Evolutionary conservation across 2,329 filamentous ascomycete genomes (phyloP).

Genomic region (Nothophoma quercina): DNA sequence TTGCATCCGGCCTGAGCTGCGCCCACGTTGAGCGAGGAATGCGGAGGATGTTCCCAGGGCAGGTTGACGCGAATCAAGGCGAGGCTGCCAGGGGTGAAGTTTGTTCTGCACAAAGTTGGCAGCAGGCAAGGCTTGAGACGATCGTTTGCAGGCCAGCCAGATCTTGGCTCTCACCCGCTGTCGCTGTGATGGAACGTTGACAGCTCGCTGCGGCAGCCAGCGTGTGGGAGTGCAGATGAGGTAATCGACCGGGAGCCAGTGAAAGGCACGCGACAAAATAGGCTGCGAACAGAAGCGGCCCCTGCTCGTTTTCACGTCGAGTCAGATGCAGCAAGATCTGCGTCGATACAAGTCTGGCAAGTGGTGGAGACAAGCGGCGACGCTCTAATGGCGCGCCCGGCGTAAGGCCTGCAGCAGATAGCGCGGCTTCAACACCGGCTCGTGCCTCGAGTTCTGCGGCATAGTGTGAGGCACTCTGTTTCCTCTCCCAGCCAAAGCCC

Average conservation of each 20-base stretch:
- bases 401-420: constrained; percentile 38
- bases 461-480: constrained; percentile 38
- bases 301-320: constrained; percentile 41
- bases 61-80: constrained; percentile 16
- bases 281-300: constrained; percentile 35
- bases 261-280: constrained; percentile 28
- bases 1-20: constrained; percentile 18
- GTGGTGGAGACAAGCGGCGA: constrained; percentile 33
- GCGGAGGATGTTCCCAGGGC: constrained; percentile 14
- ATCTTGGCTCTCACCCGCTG: constrained; percentile 29
- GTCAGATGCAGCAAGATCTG: constrained; percentile 45
- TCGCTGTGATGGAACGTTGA: constrained; percentile 39
- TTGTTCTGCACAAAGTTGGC: constrained; percentile 15
- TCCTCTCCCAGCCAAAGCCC: constrained; percentile 36
- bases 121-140: constrained; percentile 23
- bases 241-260: constrained; percentile 26
- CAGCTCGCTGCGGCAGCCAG: constrained; percentile 40
- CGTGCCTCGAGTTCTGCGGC: constrained; percentile 46
- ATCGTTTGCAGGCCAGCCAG: constrained; percentile 30
- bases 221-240: constrained; percentile 34
- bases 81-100: constrained; percentile 24
- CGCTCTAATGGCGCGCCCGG: constrained; percentile 21
- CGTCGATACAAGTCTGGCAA: constrained; percentile 32
- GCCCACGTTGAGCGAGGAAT: constrained; percentile 15
- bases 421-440: constrained; percentile 44